These are phyloP conservation scores for Rhizoclosmatium hyalinum DNA, from an alignment of 371 early-diverging fungal genomes.

Conservation along the genomic window DNA sequence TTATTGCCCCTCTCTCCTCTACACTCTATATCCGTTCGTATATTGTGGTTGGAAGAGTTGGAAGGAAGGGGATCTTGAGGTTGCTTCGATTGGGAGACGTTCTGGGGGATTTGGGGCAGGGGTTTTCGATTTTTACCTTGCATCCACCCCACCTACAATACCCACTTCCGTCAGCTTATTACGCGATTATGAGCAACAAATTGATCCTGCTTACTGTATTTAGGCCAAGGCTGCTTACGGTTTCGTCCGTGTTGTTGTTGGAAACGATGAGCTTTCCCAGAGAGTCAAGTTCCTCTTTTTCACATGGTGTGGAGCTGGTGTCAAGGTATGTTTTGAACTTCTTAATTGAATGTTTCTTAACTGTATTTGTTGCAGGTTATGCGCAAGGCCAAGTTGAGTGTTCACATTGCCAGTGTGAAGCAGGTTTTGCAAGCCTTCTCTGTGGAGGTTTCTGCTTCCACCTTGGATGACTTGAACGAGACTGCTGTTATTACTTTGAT, in stretches of 20 bases:
- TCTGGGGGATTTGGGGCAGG: too few relatives aligned
- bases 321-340: conserved; percentile 50
- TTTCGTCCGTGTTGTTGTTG: conserved; percentile 76
- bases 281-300: conserved; percentile 76
- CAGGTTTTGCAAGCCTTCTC: conserved; percentile 71
- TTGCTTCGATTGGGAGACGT: too few relatives aligned
- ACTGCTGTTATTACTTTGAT: conserved; percentile 44
- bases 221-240: conserved; percentile 79
- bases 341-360: not conserved
- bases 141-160: too few relatives aligned
- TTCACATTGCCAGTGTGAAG: conserved; percentile 84
- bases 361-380: conserved; percentile 56
- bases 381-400: conserved; percentile 84
- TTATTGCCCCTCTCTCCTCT: not conserved
- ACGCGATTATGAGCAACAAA: not conserved
- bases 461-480: conserved; percentile 51
- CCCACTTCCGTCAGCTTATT: not conserved
- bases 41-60: not conserved
- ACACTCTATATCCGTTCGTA: not conserved
- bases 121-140: too few relatives aligned
- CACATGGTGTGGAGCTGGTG: conserved; percentile 80
- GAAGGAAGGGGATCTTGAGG: too few relatives aligned
- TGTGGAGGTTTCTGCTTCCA: conserved; percentile 76
- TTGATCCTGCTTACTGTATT: not conserved
- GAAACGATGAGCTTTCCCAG: conserved; percentile 83